Conservation (phyloP, 345 rosid genomes). For the Salix brachista region DNA sequence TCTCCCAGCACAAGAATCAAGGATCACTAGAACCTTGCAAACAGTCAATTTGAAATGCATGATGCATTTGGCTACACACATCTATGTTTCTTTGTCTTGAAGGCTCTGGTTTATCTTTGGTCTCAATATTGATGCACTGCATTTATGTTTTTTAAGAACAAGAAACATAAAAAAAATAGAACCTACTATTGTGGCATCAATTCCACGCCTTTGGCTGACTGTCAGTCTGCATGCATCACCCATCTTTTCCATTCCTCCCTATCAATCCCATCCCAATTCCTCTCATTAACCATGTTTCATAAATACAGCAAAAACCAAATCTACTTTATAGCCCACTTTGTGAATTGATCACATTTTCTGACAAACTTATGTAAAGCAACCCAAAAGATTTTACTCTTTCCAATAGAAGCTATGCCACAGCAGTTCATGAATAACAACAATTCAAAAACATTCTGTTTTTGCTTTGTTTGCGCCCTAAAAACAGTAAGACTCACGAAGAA, state of each 20-base stretch:
- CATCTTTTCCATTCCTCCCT: conserved; percentile 85
- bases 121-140: background rate
- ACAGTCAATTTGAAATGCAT: background rate
- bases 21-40: background rate
- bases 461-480: conserved; percentile 38
- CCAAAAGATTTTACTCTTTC: background rate
- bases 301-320: conserved; percentile 15
- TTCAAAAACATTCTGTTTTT: conserved; percentile 6
- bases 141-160: conserved; percentile 8
- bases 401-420: conserved; percentile 16
- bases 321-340: conserved; percentile 1
- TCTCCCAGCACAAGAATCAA: background rate
- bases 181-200: conserved; percentile 70
- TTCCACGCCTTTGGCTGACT: conserved; percentile 67
- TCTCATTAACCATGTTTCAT: conserved; percentile 36
- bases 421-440: conserved; percentile 16
- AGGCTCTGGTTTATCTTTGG: conserved; percentile 5
- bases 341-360: background rate
- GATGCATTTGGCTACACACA: background rate
- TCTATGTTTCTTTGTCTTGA: background rate
- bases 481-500: conserved; percentile 81
- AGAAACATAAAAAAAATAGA: conserved; percentile 31
- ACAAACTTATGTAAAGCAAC: background rate
- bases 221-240: conserved; percentile 76
- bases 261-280: conserved; percentile 59